Conservation (phyloP, 768 basidiomycete species). For the Boletus coccyginus region DNA sequence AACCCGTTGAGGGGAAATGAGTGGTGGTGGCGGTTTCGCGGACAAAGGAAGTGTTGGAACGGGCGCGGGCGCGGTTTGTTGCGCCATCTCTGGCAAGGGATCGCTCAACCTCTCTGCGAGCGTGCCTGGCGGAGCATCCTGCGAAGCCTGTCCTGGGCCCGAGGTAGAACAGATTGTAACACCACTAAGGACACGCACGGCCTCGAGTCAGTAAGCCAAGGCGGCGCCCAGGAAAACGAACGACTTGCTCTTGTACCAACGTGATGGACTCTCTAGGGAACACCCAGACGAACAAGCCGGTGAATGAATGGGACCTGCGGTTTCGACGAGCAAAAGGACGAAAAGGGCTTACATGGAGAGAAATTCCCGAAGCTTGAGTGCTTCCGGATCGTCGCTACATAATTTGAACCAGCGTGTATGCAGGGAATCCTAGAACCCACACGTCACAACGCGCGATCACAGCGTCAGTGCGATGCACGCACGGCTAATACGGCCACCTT, state of each 20-base stretch:
- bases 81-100: not conserved
- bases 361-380: conserved; percentile 17
- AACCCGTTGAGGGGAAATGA: not conserved
- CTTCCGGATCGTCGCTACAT: conserved; percentile 23
- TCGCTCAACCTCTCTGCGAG: not conserved
- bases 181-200: conserved; percentile 11
- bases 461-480: conserved; percentile 1
- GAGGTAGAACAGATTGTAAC: conserved; percentile 12
- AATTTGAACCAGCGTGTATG: conserved; percentile 26
- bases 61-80: not conserved
- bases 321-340: too few relatives aligned
- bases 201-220: conserved; percentile 7
- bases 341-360: conserved; percentile 29
- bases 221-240: not conserved
- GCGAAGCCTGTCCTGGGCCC: not conserved
- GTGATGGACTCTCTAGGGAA: conserved; percentile 20
- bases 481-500: conserved; percentile 5
- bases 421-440: conserved; percentile 18
- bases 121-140: not conserved
- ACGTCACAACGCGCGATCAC: not conserved
- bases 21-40: not conserved
- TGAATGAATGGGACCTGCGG: conserved; percentile 4
- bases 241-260: conserved; percentile 23
- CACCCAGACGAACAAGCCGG: not conserved
- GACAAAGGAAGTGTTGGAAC: not conserved